These are phyloP conservation scores for Cylindrodendrum hubeiense DNA, from an alignment of 2,329 filamentous ascomycete species.

Conservation along the genomic window DNA sequence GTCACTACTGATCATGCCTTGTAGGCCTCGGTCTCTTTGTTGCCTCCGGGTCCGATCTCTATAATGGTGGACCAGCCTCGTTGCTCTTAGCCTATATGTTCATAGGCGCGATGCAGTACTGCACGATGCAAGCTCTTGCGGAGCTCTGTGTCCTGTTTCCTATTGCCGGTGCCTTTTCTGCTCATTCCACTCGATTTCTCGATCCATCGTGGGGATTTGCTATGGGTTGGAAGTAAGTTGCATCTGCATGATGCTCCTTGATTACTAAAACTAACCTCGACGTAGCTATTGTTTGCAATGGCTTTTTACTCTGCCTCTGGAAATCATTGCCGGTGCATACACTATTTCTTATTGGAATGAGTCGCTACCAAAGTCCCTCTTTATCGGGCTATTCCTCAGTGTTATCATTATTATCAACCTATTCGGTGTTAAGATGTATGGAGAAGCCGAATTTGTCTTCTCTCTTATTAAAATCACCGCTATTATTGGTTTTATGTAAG, in stretches of 20 bases:
- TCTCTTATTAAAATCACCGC: slow-evolving; percentile 88
- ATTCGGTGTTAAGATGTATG: slow-evolving; percentile 89
- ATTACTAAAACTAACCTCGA: neutral
- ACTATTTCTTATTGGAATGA: slow-evolving; percentile 86
- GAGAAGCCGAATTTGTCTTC: slow-evolving; percentile 90
- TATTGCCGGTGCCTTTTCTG: neutral
- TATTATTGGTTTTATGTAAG: slow-evolving; percentile 88
- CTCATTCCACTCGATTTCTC: no score
- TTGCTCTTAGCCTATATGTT: neutral
- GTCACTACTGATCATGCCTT: neutral
- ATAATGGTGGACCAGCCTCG: neutral
- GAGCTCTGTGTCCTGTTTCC: slow-evolving; percentile 3
- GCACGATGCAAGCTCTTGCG: neutral
- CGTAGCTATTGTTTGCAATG: slow-evolving; percentile 86
- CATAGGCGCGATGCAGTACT: slow-evolving; percentile 1
- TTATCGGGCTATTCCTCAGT: slow-evolving; percentile 84
- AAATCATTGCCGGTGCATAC: slow-evolving; percentile 87
- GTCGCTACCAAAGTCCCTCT: slow-evolving; percentile 76
- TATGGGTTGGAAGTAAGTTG: slow-evolving; percentile 39
- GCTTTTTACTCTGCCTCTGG: slow-evolving; percentile 84
- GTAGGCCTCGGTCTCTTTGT: slow-evolving; percentile 2
- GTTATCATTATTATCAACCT: slow-evolving; percentile 85
- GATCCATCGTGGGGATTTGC: slow-evolving; percentile 65
- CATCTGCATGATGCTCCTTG: slow-evolving; percentile 28
- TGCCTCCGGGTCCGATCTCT: slow-evolving; percentile 1